Conservation (phyloP, 305 asterid genomes). For the Vinca major region DNA sequence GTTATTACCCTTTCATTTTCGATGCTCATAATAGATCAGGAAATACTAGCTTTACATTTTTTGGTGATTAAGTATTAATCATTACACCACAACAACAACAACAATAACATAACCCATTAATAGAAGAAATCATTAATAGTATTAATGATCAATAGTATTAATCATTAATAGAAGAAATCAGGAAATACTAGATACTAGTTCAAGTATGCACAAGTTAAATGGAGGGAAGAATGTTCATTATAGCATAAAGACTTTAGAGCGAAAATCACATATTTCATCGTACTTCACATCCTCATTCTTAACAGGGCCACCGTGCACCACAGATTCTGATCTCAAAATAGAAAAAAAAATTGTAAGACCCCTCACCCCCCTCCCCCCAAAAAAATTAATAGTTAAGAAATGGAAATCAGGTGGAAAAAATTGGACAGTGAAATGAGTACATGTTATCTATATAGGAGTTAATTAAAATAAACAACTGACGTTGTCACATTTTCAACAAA, state of each 20-base stretch:
- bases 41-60: background rate
- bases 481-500: background rate
- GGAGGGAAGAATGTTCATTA: background rate
- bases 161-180: no score
- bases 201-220: background rate
- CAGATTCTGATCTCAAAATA: background rate
- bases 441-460: background rate
- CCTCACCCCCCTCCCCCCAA: background rate
- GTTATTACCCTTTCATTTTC: constrained; percentile 61
- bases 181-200: background rate
- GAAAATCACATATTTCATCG: background rate
- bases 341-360: background rate
- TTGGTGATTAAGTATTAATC: no score
- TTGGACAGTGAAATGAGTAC: background rate
- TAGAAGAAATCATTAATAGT: no score
- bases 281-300: background rate
- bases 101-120: no score
- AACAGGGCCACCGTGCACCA: background rate
- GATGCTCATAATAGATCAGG: constrained; percentile 3
- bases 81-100: no score
- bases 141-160: no score
- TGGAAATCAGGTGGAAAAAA: background rate
- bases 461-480: background rate
- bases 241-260: background rate
- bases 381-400: background rate